Base-by-base conservation (phyloP, 176 grass and related monocot genomes). In the Elymus sibiricus region DNA sequence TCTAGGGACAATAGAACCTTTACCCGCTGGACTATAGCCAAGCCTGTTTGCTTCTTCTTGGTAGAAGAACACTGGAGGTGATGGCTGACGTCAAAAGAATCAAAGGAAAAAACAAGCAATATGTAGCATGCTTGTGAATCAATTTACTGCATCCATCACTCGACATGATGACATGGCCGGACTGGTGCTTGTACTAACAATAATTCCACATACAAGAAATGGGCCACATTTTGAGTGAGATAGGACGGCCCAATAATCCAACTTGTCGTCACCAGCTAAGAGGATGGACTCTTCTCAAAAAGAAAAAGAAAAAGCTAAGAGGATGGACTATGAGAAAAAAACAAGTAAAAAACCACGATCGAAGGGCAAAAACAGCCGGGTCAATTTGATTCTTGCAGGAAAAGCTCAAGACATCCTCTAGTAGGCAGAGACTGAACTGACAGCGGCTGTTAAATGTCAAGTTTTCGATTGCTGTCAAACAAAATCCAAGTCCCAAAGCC, bases 401-500 rank as follows among this genome's bases (percentile, higher is more conserved):
- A 71, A 86, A 62, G 78, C 69, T 77, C 79, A 1, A 71, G 60
- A 86, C 88, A 82, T 90, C 69, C 78, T 72, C 83, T 73, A 51
- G 42, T 77, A 76, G 46, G 9, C 27, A 65, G 49, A 21, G 43
- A 70, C 14, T 53, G 83, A 86, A 53, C 49, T 82, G 88, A 86
- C 88, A 70, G 14, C 28, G 58, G 39, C 42, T 78, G 70, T 73
- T 71, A 91, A 82, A 85, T 56, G 32, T 60, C 68, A 88, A 29
- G 5, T 26, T 42, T 12, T 81, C 4, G 29, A 9, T 29, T 83
- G 34, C 31, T 77, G 62, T 77, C 77, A 85, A 72, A 28, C 65
- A 17, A 88, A 88, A 88, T 28, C 77, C 86, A 82, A 82, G 59
- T 85, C 77, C 82, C 86, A 64, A 85, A 85, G 77, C 43, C 66